Base-by-base conservation (phyloP, 352 stramenopile genomes). In the Phytophthora europaea region DNA sequence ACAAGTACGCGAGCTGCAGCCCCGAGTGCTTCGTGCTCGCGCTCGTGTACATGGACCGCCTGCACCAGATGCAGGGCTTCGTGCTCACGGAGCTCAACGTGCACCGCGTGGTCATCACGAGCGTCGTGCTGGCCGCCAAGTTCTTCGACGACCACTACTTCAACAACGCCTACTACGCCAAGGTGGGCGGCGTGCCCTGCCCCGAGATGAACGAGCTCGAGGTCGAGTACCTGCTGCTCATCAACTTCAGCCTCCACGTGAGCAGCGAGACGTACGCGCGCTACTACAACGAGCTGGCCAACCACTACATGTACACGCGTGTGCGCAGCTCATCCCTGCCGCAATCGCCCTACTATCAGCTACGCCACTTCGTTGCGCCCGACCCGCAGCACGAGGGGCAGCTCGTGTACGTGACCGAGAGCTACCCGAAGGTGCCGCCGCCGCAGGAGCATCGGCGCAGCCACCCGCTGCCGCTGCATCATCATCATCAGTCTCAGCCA, bases 131-230 rank as follows among this genome's bases (percentile, higher is more conserved):
- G 8, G 97, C 98, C 6, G 98, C 98, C 66, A 99, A 99, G 84
- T 99, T 99, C 82, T 99, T 99, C 72, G 98, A 99, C 79, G 98
- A 99, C 87, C 95, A 98, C 52, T 99, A 99, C 85, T 99, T 99
- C 80, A 99, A 99, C 76, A 99, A 99, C 83, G 97, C 97, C 22
- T 99, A 99, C 88, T 99, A 99, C 77, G 96, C 98, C 18, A 99
- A 99, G 76, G 94, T 99, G 33, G 95, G 97, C 34, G 95, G 96
- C 22, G 94, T 95, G 51, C 84, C 96, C 9, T 96, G 96, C 62
- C 85, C 78, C 28, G 95, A 98, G 85, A 98, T 99, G 89, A 99
- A 99, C 84, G 91, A 96, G 56, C 88, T 99, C 9, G 98, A 99
- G 76, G 91, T 99, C 43, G 97, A 99, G 76, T 99, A 99, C 75